Conservation (phyloP, 805 yeast species). For the Zygotorulaspora florentina region DNA sequence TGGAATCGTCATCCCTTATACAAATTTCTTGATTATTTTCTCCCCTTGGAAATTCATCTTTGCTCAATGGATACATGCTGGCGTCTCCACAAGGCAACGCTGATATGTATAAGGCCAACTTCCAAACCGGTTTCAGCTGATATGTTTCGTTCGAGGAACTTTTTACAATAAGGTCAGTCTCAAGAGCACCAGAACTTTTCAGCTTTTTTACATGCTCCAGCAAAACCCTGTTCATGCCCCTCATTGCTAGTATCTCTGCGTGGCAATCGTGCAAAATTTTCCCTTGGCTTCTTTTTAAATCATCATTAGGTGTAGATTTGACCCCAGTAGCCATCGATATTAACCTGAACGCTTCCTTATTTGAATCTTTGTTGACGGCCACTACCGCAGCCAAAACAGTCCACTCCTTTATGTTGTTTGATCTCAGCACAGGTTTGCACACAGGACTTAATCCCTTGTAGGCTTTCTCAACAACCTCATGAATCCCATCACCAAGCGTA, state of each 20-base stretch:
- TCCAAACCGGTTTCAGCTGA: constrained; percentile 35
- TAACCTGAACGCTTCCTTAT: constrained; percentile 28
- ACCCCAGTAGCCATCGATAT: constrained; percentile 74
- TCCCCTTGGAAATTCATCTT: constrained; percentile 6
- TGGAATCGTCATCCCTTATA: constrained; percentile 17
- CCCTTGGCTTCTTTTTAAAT: constrained; percentile 47
- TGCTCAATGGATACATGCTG: constrained; percentile 47
- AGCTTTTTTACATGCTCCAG: constrained; percentile 42
- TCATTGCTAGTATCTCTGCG: constrained; percentile 74
- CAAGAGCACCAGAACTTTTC: background rate
- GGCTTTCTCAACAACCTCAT: constrained; percentile 13
- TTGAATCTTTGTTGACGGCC: constrained; percentile 29
- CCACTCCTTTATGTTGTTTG: constrained; percentile 74
- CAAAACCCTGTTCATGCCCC: constrained; percentile 63
- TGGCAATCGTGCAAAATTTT: constrained; percentile 78
- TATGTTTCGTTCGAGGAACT: constrained; percentile 18
- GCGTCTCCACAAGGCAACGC: constrained; percentile 92
- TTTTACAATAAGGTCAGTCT: constrained; percentile 11
- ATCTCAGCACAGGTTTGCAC: constrained; percentile 57
- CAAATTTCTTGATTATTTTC: constrained; percentile 17
- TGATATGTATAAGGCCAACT: constrained; percentile 59
- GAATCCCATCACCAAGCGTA: constrained; percentile 18
- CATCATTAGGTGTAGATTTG: constrained; percentile 61
- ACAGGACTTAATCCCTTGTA: constrained; percentile 35
- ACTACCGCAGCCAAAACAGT: constrained; percentile 78